Conservation (phyloP, 106 monocot genomes). For the Posidonia australis region DNA sequence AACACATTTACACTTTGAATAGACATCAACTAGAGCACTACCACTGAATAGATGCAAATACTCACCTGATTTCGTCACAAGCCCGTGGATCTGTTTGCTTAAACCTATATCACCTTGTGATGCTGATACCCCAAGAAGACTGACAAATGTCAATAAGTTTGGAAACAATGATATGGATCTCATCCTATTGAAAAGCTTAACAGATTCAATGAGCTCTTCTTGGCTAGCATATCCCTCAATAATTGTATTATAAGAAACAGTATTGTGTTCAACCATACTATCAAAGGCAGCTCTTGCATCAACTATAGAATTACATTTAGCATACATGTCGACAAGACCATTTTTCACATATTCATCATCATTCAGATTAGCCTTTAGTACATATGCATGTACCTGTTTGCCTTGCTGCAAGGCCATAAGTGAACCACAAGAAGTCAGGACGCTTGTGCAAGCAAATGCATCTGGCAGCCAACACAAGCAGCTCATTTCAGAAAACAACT, state of each 20-base stretch:
- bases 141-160: constrained; percentile 54
- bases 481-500: constrained; percentile 49
- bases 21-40: constrained; percentile 74
- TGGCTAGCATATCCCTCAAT: constrained; percentile 70
- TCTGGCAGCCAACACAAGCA: constrained; percentile 43
- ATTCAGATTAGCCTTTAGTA: constrained; percentile 51
- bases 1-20: constrained; percentile 59
- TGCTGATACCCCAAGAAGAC: constrained; percentile 54
- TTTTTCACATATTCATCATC: constrained; percentile 67
- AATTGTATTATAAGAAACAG: constrained; percentile 82
- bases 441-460: constrained; percentile 78
- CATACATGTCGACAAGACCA: constrained; percentile 81
- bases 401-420: constrained; percentile 44
- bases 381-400: constrained; percentile 58
- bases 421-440: constrained; percentile 64
- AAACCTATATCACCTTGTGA: constrained; percentile 24
- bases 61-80: constrained; percentile 45
- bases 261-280: constrained; percentile 30
- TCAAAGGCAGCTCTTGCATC: constrained; percentile 55
- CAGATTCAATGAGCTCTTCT: constrained; percentile 28
- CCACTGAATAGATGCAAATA: constrained; percentile 42
- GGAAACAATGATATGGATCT: constrained; percentile 28
- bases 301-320: constrained; percentile 47
- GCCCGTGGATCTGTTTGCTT: constrained; percentile 63
- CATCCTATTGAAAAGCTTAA: constrained; percentile 58